These are phyloP conservation scores for Colletotrichum eremochloae DNA, from an alignment of 2,329 filamentous ascomycete genomes.

Conservation along the genomic window DNA sequence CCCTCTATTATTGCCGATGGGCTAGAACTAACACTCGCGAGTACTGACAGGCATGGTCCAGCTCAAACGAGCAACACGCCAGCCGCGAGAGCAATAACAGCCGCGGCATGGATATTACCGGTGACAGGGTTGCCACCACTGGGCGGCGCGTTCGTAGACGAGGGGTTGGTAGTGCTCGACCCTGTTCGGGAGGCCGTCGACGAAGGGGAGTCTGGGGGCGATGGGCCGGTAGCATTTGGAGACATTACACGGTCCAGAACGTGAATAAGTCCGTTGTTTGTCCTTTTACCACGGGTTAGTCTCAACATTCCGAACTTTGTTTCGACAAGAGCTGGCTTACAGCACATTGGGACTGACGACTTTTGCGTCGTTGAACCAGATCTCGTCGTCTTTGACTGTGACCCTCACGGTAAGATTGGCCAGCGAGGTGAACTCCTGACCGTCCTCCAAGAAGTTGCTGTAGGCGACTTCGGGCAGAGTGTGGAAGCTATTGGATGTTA, in stretches of 20 bases:
- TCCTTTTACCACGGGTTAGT: constrained; percentile 24
- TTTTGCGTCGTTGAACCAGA: constrained; percentile 46
- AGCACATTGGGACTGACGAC: constrained; percentile 46
- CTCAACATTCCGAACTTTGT: background rate
- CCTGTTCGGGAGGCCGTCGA: constrained; percentile 13
- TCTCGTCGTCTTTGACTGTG: constrained; percentile 42
- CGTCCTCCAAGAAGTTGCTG: constrained; percentile 43
- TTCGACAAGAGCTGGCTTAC: constrained; percentile 14
- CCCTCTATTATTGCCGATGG: background rate
- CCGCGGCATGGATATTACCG: constrained; percentile 13
- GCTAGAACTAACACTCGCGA: no score
- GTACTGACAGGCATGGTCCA: no score
- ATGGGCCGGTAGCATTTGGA: constrained; percentile 19
- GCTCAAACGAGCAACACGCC: constrained; percentile 17
- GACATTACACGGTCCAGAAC: constrained; percentile 46
- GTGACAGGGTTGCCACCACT: constrained; percentile 16
- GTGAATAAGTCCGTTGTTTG: constrained; percentile 46
- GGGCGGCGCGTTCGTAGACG: constrained; percentile 8
- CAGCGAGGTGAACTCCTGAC: constrained; percentile 41
- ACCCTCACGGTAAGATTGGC: constrained; percentile 41
- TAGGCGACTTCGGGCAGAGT: constrained; percentile 43
- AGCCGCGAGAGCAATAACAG: constrained; percentile 30
- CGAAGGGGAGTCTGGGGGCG: constrained; percentile 8
- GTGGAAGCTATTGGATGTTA: constrained; percentile 39
- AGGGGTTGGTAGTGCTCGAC: constrained; percentile 3